phyloP scores from a whole-genome alignment of 768 basidiomycete genomes.

The Hypholoma sublateritium region DNA sequence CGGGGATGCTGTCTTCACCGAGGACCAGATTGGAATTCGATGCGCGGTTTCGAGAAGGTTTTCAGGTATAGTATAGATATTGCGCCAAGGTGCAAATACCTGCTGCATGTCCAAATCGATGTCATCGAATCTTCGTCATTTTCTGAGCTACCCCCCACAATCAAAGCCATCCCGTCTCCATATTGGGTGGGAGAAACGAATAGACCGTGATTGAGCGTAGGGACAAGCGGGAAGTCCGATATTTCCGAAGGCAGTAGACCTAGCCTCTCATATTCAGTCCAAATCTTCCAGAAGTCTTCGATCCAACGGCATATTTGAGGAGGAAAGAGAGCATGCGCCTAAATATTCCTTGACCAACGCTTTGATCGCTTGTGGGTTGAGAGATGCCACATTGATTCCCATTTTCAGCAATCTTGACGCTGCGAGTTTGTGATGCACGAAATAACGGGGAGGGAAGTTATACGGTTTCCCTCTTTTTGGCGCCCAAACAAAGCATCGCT shows the following conservation, averaged over 20 bases:
- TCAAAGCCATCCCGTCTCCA: slow-evolving; percentile 21
- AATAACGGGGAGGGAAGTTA: slow-evolving; percentile 22
- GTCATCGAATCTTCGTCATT: slow-evolving; percentile 12
- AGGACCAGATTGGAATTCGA: slow-evolving; percentile 36
- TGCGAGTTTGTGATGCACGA: slow-evolving; percentile 29
- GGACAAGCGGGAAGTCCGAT: slow-evolving; percentile 32
- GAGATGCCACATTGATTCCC: slow-evolving; percentile 24
- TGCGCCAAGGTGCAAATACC: slow-evolving; percentile 28
- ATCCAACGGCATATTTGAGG: slow-evolving; percentile 26
- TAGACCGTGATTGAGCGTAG: slow-evolving; percentile 20
- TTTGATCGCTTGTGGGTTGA: slow-evolving; percentile 15
- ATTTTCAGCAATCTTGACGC: slow-evolving; percentile 16
- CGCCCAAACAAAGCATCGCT: slow-evolving; percentile 25
- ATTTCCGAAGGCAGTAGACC: slow-evolving; percentile 16
- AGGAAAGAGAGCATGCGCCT: neutral
- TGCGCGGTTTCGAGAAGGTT: slow-evolving; percentile 17
- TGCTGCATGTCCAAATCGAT: slow-evolving; percentile 17
- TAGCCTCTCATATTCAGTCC: slow-evolving; percentile 16
- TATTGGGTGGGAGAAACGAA: slow-evolving; percentile 34
- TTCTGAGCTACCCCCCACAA: slow-evolving; percentile 14
- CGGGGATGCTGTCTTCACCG: slow-evolving; percentile 9
- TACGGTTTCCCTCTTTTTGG: slow-evolving; percentile 10
- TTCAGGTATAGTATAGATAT: slow-evolving; percentile 13
- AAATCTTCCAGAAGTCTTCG: slow-evolving; percentile 30
- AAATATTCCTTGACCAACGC: slow-evolving; percentile 11